Conservation (phyloP, 768 basidiomycete species). For the Pulveroboletus ravenelii region DNA sequence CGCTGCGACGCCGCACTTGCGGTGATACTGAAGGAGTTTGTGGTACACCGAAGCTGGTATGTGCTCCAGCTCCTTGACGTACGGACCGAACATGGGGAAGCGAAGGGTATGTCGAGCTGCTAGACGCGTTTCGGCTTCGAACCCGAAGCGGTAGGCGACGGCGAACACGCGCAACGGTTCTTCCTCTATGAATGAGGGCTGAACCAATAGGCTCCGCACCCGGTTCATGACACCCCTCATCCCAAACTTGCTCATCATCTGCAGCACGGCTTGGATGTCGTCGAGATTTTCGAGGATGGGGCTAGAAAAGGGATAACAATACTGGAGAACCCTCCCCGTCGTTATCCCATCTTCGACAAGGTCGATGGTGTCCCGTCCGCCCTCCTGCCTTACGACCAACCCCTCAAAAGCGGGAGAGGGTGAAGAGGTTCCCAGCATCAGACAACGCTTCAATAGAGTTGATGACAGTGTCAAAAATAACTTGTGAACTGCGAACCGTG, state of each 20-base stretch:
- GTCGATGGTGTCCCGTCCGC: slow-evolving; percentile 24
- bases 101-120: slow-evolving; percentile 35
- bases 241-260: slow-evolving; percentile 37
- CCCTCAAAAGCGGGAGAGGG: slow-evolving; percentile 28
- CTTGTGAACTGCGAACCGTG: slow-evolving; percentile 41
- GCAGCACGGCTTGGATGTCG: slow-evolving; percentile 32
- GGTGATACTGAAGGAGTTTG: slow-evolving; percentile 34
- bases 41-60: slow-evolving; percentile 36
- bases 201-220: slow-evolving; percentile 26
- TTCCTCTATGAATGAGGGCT: slow-evolving; percentile 23
- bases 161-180: slow-evolving; percentile 37
- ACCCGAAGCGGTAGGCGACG: slow-evolving; percentile 35
- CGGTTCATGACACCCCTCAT: slow-evolving; percentile 31
- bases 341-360: slow-evolving; percentile 31
- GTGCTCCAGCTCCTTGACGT: slow-evolving; percentile 34
- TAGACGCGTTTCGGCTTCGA: slow-evolving; percentile 30
- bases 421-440: slow-evolving; percentile 24
- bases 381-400: slow-evolving; percentile 19
- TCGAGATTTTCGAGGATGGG: slow-evolving; percentile 32
- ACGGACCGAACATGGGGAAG: slow-evolving; percentile 32
- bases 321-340: slow-evolving; percentile 32
- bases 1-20: slow-evolving; percentile 29
- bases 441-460: slow-evolving; percentile 34
- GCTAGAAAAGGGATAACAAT: slow-evolving; percentile 34
- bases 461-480: slow-evolving; percentile 40